These are phyloP conservation scores for carrot (Daucus carota) DNA, from an alignment of 129 eudicot genomes.

Conservation along the genomic window DH1_v3.0 NC_030386.2:33070001-33070500, in stretches of 20 bases:
- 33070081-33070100: background rate
- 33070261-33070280: background rate
- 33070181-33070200: background rate
- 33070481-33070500: slow-evolving; percentile 76
- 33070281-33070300: background rate
- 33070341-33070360: background rate
- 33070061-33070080: background rate
- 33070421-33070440: slow-evolving; percentile 20
- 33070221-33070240: background rate
- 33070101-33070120: background rate
- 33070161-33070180: background rate
- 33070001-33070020: background rate
- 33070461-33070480: slow-evolving; percentile 85
- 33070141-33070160: too few relatives aligned
- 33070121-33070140: too few relatives aligned
- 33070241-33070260: background rate
- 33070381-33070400: background rate
- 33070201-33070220: background rate
- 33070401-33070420: background rate
- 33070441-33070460: slow-evolving; percentile 28
- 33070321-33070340: background rate
- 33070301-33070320: background rate
- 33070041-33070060: background rate
- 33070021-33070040: background rate
- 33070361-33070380: background rate